Conservation (phyloP, 2,329 filamentous ascomycete species). For the Alternaria longipes region DNA sequence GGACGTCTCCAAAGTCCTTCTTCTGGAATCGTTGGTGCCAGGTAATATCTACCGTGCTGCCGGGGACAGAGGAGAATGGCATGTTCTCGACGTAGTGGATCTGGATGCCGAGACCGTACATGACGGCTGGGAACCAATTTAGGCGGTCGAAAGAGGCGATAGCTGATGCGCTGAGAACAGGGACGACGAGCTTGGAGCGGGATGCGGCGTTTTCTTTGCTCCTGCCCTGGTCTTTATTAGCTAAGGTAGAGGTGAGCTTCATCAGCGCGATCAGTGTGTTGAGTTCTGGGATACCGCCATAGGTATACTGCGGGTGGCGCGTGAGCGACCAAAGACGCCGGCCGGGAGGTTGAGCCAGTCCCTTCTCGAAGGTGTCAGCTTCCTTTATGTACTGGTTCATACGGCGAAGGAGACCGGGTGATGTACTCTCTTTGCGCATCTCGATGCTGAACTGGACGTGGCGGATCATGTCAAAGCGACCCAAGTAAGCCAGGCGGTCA, state of each 20-base stretch:
- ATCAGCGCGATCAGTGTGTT: conserved; percentile 24
- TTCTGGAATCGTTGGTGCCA: conserved; percentile 34
- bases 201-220: not conserved
- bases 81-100: conserved; percentile 22
- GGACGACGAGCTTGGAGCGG: conserved; percentile 24
- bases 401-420: conserved; percentile 8
- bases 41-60: conserved; percentile 6
- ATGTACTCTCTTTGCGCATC: conserved; percentile 5
- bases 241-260: conserved; percentile 20
- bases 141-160: conserved; percentile 20
- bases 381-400: conserved; percentile 22
- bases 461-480: conserved; percentile 32
- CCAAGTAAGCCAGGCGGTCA: conserved; percentile 23
- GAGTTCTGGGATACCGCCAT: conserved; percentile 17
- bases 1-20: conserved; percentile 18
- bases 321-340: not conserved
- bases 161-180: conserved; percentile 14
- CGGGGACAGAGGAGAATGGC: not conserved
- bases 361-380: conserved; percentile 19
- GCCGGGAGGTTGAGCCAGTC: not conserved
- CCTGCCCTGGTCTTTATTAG: not conserved
- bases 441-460: conserved; percentile 24
- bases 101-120: conserved; percentile 26
- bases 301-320: conserved; percentile 5
- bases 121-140: conserved; percentile 25